Percentiles rank a stretch among this genome's conserved stretches.
Conservation (phyloP, 805 yeast genomes). For the Hanseniaspora mollemarum region DNA sequence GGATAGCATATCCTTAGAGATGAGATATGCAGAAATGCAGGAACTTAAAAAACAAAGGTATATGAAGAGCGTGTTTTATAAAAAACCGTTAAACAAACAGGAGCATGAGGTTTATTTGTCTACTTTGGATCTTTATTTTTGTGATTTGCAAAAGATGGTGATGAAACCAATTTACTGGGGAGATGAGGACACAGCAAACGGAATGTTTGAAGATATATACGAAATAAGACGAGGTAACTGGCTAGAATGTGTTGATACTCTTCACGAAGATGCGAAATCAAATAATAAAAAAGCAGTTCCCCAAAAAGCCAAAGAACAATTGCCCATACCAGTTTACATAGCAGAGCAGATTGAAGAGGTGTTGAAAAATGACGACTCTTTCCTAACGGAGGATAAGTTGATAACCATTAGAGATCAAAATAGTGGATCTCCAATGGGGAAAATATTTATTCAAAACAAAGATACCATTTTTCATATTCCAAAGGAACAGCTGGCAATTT, state of each 20-base stretch:
- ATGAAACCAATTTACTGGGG: conserved; percentile 14
- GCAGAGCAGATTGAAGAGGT: conserved; percentile 7
- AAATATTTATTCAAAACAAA: conserved; percentile 7
- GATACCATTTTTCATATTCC: conserved; percentile 11
- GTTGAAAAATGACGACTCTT: neutral
- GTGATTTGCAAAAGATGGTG: conserved; percentile 2
- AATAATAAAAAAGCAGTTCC: neutral
- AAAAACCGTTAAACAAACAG: neutral
- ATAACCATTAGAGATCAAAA: conserved; percentile 1
- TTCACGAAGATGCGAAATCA: conserved; percentile 1
- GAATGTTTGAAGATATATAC: conserved; percentile 5
- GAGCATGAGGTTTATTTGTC: neutral
- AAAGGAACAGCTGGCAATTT: conserved; percentile 6
- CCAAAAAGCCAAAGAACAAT: neutral
- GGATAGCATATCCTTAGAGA: conserved; percentile 1
- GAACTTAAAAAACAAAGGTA: neutral
- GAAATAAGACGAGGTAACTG: conserved; percentile 14
- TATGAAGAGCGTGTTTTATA: neutral
- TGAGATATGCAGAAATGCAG: neutral
- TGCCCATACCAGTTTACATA: conserved; percentile 3
- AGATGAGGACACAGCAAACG: neutral
- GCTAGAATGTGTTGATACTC: conserved; percentile 4
- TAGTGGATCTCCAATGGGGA: neutral
- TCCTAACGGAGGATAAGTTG: conserved; percentile 3
- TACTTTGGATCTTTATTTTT: conserved; percentile 1